Base-by-base conservation (phyloP, 495 filamentous ascomycete genomes). In the Podospora fimiseda region DNA sequence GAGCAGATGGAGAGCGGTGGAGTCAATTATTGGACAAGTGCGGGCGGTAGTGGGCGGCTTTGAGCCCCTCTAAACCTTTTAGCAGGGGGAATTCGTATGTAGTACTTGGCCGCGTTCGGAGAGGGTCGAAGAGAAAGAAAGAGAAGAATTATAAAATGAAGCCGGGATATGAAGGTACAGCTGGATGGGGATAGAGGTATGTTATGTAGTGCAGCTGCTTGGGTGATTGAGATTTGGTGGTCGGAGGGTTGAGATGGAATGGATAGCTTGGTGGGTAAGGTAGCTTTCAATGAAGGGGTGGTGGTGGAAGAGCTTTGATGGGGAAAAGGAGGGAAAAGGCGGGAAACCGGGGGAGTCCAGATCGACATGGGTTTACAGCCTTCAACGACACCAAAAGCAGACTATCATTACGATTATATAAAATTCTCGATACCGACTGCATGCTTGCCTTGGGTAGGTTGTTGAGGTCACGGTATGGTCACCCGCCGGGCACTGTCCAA, bases 1-100 rank as follows among this genome's bases (percentile, higher is more conserved):
- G 42, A 22, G 22, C 14, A 6, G 42, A 57, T 50, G 49, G 55
- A 44, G 55, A 57, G 55, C 2, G 51, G 55, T 57, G 55, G 55
- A 50, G 55, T 30, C 40, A 48, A 42, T 51, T 45, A 46, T 51
- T 20, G 44, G 48, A 37, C 53, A 37, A 44, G 41, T 40, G 53
- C 33, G 48, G 54, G 48, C 42, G 49, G 37, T 19, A n/a, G 53
- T 43, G 54, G 54, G 43, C 42, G 49, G 37, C 38, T 39, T 44
- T 20, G 22, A 6, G 47, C 39, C 52, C 14, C 39, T 22, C 42
- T 44, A 44, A 44, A 19, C 18, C 42, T 44, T 44, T 44, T 21
- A 20, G n/a, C 18, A 18, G 39, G 42, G 42, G 27, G 27, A 33
- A 33, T 33, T 33, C 27, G 27, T 11, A n/a, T n/a, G n/a, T 11